Base-by-base conservation (phyloP, 495 filamentous ascomycete genomes). In the Collariella sp. region DNA sequence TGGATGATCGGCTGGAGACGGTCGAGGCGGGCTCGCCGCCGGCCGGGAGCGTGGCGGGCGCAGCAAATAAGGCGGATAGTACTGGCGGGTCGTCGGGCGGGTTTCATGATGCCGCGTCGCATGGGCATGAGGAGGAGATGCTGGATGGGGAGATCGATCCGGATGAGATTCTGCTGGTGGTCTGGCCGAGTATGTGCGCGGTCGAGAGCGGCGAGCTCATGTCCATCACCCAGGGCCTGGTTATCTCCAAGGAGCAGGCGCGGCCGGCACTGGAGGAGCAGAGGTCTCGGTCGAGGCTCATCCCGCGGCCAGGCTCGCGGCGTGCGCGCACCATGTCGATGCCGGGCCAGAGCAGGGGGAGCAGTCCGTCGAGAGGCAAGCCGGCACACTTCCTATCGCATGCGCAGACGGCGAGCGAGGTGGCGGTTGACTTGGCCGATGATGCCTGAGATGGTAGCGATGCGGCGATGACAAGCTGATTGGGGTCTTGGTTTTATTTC, bases 171-270 rank as follows among this genome's bases (percentile, higher is more conserved):
- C 42, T 70, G 15, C 57, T 70, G 1, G 67, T 70, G 2, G 67
- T 70, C 24, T 70, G 67, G 67, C 67, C 67, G 4, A 65, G 61
- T 59, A 70, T 70, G 65, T 70, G 67, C 53, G 62, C 62, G 19
- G 67, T 70, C 45, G 67, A 70, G 58, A 57, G 48, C 40, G 67
- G 67, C 29, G 67, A 68, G 20, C 58, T 68, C 23, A 62, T 66
- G 54, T 63, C 59, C 50, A 70, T 70, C 53, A 70, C 67, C 1
- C 67, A 70, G 44, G 67, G 67, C 0, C 50, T 70, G 23, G 67
- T 70, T 13, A 70, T 70, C 38, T 67, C 65, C 52, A 70, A 70
- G 57, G 65, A 70, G 40, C 67, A 70, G 55, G 67, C 67, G 0
- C 63, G 67, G 1, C 62, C 67, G 0, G 67, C 67, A 2, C 56